Percentiles rank a stretch among this genome's conserved stretches.
Evolutionary conservation across 352 stramenopile species (phyloP).

Genomic region (Phytopythium aichiense): DNA sequence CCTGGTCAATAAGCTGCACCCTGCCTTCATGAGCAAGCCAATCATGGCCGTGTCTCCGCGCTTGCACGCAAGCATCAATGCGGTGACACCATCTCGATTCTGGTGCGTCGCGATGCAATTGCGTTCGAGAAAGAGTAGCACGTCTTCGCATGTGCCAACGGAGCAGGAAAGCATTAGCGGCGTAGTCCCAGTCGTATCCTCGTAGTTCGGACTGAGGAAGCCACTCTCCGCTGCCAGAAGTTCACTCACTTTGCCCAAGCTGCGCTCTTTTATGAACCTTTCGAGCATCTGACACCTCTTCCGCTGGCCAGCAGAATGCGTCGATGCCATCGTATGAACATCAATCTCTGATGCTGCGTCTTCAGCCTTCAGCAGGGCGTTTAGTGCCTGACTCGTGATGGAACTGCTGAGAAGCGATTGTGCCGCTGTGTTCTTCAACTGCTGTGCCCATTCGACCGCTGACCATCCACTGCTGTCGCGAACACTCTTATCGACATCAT

Average conservation of each 20-base stretch:
- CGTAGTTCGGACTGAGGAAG: slow-evolving; percentile 46
- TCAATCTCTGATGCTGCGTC: slow-evolving; percentile 29
- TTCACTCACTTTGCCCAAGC: slow-evolving; percentile 29
- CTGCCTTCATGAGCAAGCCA: slow-evolving; percentile 29
- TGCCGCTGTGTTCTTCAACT: slow-evolving; percentile 23
- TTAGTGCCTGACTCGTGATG: slow-evolving; percentile 14
- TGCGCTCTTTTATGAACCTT: slow-evolving; percentile 20
- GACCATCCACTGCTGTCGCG: slow-evolving; percentile 20
- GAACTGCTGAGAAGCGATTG: slow-evolving; percentile 26
- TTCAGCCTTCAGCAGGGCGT: slow-evolving; percentile 34
- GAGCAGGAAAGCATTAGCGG: slow-evolving; percentile 34
- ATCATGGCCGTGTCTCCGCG: slow-evolving; percentile 34
- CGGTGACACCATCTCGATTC: slow-evolving; percentile 40
- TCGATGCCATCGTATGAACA: slow-evolving; percentile 11
- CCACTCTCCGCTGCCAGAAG: slow-evolving; percentile 26
- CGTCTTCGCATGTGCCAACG: slow-evolving; percentile 23
- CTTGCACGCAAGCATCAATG: slow-evolving; percentile 45
- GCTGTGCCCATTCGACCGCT: slow-evolving; percentile 33
- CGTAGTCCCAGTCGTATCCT: slow-evolving; percentile 33
- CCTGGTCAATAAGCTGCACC: slow-evolving; percentile 27
- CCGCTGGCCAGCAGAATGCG: slow-evolving; percentile 10
- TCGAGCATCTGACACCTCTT: slow-evolving; percentile 29
- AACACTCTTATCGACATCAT: slow-evolving; percentile 23
- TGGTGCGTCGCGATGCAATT: slow-evolving; percentile 40
- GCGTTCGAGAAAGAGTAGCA: slow-evolving; percentile 30